Evolutionary conservation across 805 yeast genomes (phyloP).

Genomic region (Wickerhamiella australiensis): DNA sequence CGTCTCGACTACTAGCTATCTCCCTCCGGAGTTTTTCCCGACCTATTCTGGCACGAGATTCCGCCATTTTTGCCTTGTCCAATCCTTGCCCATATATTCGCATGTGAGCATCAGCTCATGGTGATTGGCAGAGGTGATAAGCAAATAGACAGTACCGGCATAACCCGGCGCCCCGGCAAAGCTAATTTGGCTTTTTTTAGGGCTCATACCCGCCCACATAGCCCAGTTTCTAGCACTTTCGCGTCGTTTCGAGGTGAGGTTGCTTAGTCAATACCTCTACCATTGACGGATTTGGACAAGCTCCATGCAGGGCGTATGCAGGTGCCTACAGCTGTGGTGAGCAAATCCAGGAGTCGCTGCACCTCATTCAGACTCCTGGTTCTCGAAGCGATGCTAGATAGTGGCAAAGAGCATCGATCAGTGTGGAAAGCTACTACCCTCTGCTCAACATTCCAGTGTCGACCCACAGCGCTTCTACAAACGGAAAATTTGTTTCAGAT

Average conservation of each 20-base stretch:
- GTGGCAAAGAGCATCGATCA: background rate
- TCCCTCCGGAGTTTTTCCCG: background rate
- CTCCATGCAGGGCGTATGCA: background rate
- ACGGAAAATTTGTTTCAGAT: no score
- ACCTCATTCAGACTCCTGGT: background rate
- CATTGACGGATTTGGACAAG: conserved; percentile 2
- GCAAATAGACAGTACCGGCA: no score
- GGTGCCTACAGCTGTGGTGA: background rate
- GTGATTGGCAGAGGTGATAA: background rate
- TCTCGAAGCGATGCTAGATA: background rate
- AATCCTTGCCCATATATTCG: background rate
- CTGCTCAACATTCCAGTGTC: background rate
- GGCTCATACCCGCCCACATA: background rate
- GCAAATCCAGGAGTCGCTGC: background rate
- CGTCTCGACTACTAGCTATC: no score
- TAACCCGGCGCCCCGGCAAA: no score
- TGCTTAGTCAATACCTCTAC: background rate
- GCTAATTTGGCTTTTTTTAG: background rate
- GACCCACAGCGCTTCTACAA: background rate
- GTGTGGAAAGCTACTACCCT: background rate
- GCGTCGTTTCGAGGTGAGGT: background rate
- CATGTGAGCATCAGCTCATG: background rate
- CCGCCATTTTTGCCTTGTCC: background rate
- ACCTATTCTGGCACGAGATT: background rate
- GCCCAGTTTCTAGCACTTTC: background rate